Evolutionary conservation across 2,329 filamentous ascomycete genomes (phyloP), one percentile per base, ranked within the genome.

Genomic region (Boeremia lycopersici): DNA sequence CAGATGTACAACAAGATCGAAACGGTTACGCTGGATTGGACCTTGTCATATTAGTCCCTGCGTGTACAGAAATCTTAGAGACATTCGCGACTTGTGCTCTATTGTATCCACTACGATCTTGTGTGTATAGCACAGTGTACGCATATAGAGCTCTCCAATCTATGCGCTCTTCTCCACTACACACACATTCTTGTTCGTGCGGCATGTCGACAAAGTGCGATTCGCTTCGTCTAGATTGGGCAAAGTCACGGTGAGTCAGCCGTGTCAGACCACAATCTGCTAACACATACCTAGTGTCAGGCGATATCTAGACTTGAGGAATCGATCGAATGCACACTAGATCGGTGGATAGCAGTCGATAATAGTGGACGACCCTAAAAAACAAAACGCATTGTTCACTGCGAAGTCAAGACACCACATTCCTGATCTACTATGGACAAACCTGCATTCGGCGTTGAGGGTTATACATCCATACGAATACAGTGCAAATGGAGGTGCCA

Each of bases 61-160:
- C 62, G 50, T 74, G 70, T 73, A 74, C 70, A 73, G 68, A 71
- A 71, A 72, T 67, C 53, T 58, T 65, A 71, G 65, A 72, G 69
- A 64, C 68, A 67, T 70, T 69, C 66, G 53, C 56, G 59, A 61
- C 53, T 67, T 60, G 60, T 59, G 46, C 53, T 56, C 43, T 48
- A 44, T 45, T 41, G 41, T 63, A 54, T 47, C 57, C 55, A 48
- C 53, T 64, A 59, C 56, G 50, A 54, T 60, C 52, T 51, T 53
- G 46, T 60, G 57, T 57, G 39, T 53, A 52, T 48, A 29, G 50
- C 56, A 59, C 59, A 45, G 31, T 65, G 62, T 67, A 69, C 52
- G 44, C 49, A 57, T 61, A 61, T 31, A 50, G 60, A 57, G 48
- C 51, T 63, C 59, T 62, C 59, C 50, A 68, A 64, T 66, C 44